Conservation (phyloP, 768 basidiomycete species). For the Psilocybe cubensis region DNA sequence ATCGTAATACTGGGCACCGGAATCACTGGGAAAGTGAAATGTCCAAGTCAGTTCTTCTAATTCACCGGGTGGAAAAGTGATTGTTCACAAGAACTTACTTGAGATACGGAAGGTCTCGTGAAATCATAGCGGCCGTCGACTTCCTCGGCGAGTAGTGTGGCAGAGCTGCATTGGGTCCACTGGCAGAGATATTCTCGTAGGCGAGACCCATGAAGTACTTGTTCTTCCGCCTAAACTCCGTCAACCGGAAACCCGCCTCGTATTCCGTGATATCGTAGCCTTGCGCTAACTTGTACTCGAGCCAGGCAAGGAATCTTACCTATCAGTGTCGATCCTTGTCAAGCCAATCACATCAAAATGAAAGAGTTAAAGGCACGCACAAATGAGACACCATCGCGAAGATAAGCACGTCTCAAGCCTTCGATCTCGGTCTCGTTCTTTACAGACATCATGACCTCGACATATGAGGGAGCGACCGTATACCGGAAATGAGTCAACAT, state of each 20-base stretch:
- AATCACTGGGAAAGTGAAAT: constrained; percentile 61
- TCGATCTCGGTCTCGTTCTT: constrained; percentile 90
- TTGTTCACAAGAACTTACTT: constrained; percentile 56
- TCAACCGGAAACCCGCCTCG: constrained; percentile 85
- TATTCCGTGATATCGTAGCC: constrained; percentile 90
- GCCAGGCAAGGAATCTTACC: constrained; percentile 88
- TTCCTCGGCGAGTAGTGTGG: constrained; percentile 91
- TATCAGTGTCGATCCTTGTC: constrained; percentile 22
- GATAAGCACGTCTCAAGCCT: constrained; percentile 82
- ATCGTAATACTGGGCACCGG: constrained; percentile 88
- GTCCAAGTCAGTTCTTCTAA: constrained; percentile 1
- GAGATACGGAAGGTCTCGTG: constrained; percentile 81
- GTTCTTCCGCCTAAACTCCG: constrained; percentile 70
- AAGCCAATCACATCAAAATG: constrained; percentile 9
- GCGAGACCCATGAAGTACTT: constrained; percentile 84
- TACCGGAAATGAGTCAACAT: constrained; percentile 86
- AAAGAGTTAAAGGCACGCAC: constrained; percentile 45
- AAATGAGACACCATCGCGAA: constrained; percentile 88
- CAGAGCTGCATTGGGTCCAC: constrained; percentile 89
- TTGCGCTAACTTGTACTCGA: constrained; percentile 77
- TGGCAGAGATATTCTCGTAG: constrained; percentile 89
- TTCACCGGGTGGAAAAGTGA: constrained; percentile 12
- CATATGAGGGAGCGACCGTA: constrained; percentile 67
- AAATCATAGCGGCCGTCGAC: constrained; percentile 70
- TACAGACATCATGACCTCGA: constrained; percentile 81